Evolutionary conservation across 2,329 filamentous ascomycete species (phyloP).

Genomic region (Corniculantispora saksenae): DNA sequence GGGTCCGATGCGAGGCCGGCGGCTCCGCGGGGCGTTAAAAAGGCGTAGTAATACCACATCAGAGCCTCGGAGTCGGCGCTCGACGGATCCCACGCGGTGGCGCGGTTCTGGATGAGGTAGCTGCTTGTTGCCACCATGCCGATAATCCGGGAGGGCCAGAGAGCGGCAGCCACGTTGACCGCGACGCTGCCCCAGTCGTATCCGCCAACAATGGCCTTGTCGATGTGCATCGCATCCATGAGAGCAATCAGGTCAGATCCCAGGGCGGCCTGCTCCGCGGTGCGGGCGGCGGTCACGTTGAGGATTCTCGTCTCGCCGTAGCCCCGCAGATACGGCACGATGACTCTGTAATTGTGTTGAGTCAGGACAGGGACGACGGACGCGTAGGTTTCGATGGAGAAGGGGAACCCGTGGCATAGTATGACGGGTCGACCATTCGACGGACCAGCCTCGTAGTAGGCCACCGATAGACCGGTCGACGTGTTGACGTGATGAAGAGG

Average conservation of each 20-base stretch:
- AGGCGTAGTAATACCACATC: constrained; percentile 16
- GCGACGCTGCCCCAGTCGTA: constrained; percentile 16
- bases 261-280: constrained; percentile 14
- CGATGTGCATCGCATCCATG: constrained; percentile 14
- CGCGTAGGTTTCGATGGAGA: constrained; percentile 7
- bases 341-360: constrained; percentile 7
- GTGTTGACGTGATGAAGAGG: constrained; percentile 9
- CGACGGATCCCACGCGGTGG: constrained; percentile 2
- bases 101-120: constrained; percentile 16
- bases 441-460: constrained; percentile 9
- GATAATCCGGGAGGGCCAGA: constrained; percentile 6
- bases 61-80: neutral
- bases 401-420: constrained; percentile 13
- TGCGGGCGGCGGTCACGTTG: constrained; percentile 3
- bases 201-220: constrained; percentile 12
- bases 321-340: constrained; percentile 6
- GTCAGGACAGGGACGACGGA: constrained; percentile 1
- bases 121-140: constrained; percentile 14
- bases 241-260: constrained; percentile 13
- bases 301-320: constrained; percentile 7
- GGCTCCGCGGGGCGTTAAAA: constrained; percentile 8
- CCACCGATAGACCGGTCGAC: constrained; percentile 10
- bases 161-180: constrained; percentile 14
- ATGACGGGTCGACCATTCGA: constrained; percentile 5
- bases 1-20: constrained; percentile 7